Base-by-base conservation (phyloP, 768 basidiomycete genomes). In the Leccinum incarnatum region DNA sequence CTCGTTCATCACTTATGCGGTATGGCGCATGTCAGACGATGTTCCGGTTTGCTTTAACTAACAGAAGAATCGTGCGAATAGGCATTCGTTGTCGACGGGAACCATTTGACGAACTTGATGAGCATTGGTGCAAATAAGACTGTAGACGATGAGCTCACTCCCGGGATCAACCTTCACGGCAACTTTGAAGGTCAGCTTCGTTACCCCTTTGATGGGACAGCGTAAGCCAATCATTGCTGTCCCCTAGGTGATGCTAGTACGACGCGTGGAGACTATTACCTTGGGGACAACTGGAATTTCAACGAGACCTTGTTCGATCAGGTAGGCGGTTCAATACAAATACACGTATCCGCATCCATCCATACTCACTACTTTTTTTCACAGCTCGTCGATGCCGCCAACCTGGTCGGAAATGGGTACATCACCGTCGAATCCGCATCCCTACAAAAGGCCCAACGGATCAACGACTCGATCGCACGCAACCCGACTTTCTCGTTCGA, bases 71-170 rank as follows among this genome's bases (percentile, higher is more conserved):
- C 34, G 25, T 37, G 7, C 25, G 17, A 51, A 55, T 37, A 69
- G 69, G 57, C 69, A 23, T 69, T 69, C 21, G 0, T 69, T 25
- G 68, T 69, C 10, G 68, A 69, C 17, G 68, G 68, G 3, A 69
- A 70, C n/a, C 68, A 68, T 25, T 53, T 69, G 58, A 69, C 68
- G 15, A 68, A 68, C 29, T 56, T 69, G 63, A 68, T 68, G 68
- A 59, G 55, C 50, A 68, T 68, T 23, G 67, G 68, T 49, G 63
- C 63, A 52, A 69, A 69, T 23, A 55, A 52, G 23, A 69, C 68
- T 11, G 58, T 32, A 14, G 30, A 63, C 0, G 42, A 10, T 45
- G 29, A 59, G 36, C 34, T 65, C 51, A 65, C 60, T 25, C 66
- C 66, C 0, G 68, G 68, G n/a, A 49, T 69, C 1, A 68, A 56